Base-by-base conservation (phyloP, 371 early-diverging fungal genomes). In the Mucor irregularis region DNA sequence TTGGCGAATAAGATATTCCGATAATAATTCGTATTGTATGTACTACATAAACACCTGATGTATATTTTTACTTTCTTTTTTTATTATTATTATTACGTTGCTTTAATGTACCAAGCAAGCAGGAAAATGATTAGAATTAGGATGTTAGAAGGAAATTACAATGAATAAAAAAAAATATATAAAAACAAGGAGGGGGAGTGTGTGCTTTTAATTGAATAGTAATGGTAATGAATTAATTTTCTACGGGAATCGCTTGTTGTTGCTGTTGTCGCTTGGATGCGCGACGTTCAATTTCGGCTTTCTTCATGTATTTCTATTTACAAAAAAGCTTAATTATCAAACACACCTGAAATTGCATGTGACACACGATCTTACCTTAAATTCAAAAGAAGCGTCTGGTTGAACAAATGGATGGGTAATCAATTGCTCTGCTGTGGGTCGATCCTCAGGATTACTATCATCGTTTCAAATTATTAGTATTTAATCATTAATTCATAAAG, bases 391-490 rank as follows among this genome's bases (percentile, higher is more conserved):
- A 16, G 76, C 62, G 28, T 83, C 77, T 39, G 77, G 73, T 30
- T 74, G 71, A 30, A 76, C 75, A 65, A 83, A 86, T 9, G 80
- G 68, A 62, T 86, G 81, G 1, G 58, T 39, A 10, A 85, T 61
- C 39, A 93, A 71, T 28, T 89, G 77, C 8, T 71, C 62, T 0
- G 92, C 93, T 0, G 90, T 81, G 42, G 87, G 85, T 35, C 93
- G 71, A 16, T 64, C 58, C 16, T 74, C 80, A 1, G 92, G 87
- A 59, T 90, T 82, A 22, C 82, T 73, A 17, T 30, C 31, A n/a
- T 25, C 58, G n/a, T 44, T 29, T 44, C 21, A 37, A 19, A 43
- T 19, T 53, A 31, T 51, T 22, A 52, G 28, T 21, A 44, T 24
- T 5, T 8, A 13, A 25, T 14, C 35, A 29, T 19, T 35, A 33